Evolutionary conservation across 768 basidiomycete genomes (phyloP), one percentile per base, ranked within the genome.

Genomic region (Hypholoma fasciculare): DNA sequence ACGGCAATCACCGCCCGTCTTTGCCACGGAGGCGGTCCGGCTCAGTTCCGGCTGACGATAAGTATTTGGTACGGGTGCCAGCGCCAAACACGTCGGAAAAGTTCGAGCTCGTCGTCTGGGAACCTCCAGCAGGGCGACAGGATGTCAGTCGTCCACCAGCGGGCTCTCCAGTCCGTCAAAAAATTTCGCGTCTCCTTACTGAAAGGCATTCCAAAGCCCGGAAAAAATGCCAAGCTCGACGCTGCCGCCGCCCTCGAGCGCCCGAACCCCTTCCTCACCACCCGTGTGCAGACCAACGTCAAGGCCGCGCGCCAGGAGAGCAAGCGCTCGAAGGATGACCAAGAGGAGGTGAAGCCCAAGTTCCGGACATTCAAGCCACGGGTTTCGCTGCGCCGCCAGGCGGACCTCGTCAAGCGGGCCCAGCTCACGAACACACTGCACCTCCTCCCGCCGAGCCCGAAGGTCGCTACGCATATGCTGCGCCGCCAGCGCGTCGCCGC

Each of bases 371-470:
- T 78, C 26, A 83, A 86, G 0, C 79, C 92, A 11, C 82, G 81
- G 59, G 87, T 89, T 63, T 93, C 91, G 4, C 72, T 89, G 23
- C 83, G 92, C 17, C 83, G 84, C 36, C 92, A 94, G 70, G 89
- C 89, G 11, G 88, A 90, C 42, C 77, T 94, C 37, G 75, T 93
- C 49, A 93, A 91, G 74, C 79, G 79, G 51, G 92, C 92, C 3
- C 82, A 82, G 58, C 72, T 72, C 20, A 73, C 75, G 19, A 80
- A 79, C 36, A 76, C 77, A 40, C 67, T 88, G 44, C 78, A 85
- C 39, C 70, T 90, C 7, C 77, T 94, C 4, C 92, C 92, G 0
- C 82, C 86, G 1, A 82, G 92, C 1, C 84, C 83, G 1, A 92
- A 92, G 76, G 65, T 61, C 38, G 43, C 70, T 62, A 63, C 64